Conservation (phyloP, 208 protist species). For the Acanthamoeba healyi region DNA sequence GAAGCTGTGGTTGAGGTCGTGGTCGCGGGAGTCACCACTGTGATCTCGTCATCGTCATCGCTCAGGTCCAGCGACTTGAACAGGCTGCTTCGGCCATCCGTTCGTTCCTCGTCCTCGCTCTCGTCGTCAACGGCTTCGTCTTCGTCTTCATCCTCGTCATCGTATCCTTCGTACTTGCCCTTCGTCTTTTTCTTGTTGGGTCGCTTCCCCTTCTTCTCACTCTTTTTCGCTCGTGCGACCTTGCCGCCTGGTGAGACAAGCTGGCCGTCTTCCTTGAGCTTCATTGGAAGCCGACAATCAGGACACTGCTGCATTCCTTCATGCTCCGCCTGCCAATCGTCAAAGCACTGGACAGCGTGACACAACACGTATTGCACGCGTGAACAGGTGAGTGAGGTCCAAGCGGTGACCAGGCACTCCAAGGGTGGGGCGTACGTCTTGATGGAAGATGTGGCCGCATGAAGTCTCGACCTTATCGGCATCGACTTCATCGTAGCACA, state of each 20-base stretch:
- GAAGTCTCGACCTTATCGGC: background rate
- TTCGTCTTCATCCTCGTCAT: background rate
- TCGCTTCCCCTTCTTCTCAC: no score
- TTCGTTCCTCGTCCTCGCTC: background rate
- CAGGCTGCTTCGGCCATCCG: background rate
- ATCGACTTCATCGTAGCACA: background rate
- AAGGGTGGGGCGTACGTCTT: background rate
- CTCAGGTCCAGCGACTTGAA: constrained; percentile 19
- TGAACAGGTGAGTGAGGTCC: no score
- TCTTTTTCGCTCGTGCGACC: no score
- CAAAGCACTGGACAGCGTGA: background rate
- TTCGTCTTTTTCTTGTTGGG: background rate
- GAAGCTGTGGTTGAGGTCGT: background rate
- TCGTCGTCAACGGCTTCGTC: background rate
- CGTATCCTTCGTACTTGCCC: background rate
- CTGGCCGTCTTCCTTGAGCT: no score
- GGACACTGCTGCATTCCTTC: background rate
- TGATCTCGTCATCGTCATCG: background rate
- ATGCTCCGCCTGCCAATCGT: background rate
- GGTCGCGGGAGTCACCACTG: no score
- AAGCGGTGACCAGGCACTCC: no score
- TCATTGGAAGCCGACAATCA: background rate
- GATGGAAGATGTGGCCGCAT: background rate
- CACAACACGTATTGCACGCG: background rate
- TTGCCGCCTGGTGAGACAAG: no score